Base-by-base conservation (phyloP, 768 basidiomycete genomes). In the Hydnum rufescens region DNA sequence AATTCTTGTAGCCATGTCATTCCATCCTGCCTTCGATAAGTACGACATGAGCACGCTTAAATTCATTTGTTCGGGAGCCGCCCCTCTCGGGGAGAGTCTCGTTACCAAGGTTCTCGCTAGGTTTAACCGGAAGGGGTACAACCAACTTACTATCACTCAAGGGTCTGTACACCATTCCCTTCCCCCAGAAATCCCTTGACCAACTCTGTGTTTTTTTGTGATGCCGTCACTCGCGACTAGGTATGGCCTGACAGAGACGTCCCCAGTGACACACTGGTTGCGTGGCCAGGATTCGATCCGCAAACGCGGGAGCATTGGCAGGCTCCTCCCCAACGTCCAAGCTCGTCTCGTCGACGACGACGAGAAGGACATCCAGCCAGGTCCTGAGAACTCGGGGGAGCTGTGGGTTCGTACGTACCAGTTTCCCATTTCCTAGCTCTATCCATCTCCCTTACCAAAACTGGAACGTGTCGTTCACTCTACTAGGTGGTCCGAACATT, bases 241-340 rank as follows among this genome's bases (percentile, higher is more conserved):
- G 36, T 39, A 47, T 26, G 25, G 44, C 8, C 25, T 47, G 16
- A 47, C 44, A 8, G 44, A 47, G 25, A 47, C 44, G 13, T 47
- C 44, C 8, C 8, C 44, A 8, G 26, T 25, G 13, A 8, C 44
- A 8, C 13, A 16, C 13, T 13, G 13, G 16, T 25, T 47, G 13
- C 8, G 19, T 8, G n/a, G n/a, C n/a, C 36, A 16, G 13, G 26
- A 34, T 6, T 25, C 23, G 26, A 16, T 31, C 16, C 16, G 29
- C 29, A 81, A 78, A 57, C 62, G 75, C 26, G 83, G 83, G 8
- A 76, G 59, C 46, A 71, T 80, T 28, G 89, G 89, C 2, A 58
- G 71, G 3, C 66, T 90, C 2, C 63, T 88, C 26, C 78, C 89
- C 0, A 82, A 82, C 57, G 71, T 89, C 30, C 75, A 89, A 61